phyloP scores from a whole-genome alignment of 495 filamentous ascomycete genomes.

The Penicillium waksmanii region DNA sequence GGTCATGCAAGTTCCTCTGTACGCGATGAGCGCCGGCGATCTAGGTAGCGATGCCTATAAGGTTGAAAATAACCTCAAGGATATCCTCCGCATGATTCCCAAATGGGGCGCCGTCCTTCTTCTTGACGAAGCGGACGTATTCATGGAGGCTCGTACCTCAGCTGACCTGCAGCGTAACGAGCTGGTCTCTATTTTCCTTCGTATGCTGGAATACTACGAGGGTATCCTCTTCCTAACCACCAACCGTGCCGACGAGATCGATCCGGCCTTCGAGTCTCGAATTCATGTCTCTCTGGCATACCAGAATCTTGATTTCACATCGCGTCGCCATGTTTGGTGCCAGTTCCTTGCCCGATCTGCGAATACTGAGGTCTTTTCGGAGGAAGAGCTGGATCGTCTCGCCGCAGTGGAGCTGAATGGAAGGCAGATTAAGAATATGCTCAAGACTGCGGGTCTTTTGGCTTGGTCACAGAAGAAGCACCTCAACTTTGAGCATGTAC shows the following conservation, averaged over 20 bases:
- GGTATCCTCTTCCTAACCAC: constrained; percentile 66
- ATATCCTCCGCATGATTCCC: constrained; percentile 51
- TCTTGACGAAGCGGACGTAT: constrained; percentile 53
- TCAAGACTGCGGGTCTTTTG: constrained; percentile 46
- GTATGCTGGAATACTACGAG: constrained; percentile 58
- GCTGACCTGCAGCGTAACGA: constrained; percentile 43
- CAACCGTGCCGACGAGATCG: constrained; percentile 54
- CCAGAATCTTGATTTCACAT: constrained; percentile 38
- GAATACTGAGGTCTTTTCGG: constrained; percentile 21
- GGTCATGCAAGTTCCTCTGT: constrained; percentile 35
- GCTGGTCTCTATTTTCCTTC: constrained; percentile 54
- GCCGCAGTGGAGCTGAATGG: constrained; percentile 32
- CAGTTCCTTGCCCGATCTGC: constrained; percentile 31
- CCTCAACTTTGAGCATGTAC: constrained; percentile 19
- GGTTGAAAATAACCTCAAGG: constrained; percentile 54
- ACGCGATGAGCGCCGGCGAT: constrained; percentile 57
- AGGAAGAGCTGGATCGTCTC: constrained; percentile 37
- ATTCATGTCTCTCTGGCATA: constrained; percentile 56
- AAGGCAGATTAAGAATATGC: constrained; percentile 55
- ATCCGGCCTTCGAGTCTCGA: constrained; percentile 53
- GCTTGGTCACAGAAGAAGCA: constrained; percentile 26
- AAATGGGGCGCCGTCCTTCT: constrained; percentile 53
- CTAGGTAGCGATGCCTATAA: constrained; percentile 52
- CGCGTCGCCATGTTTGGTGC: constrained; percentile 34
- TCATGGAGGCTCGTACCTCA: constrained; percentile 42